Percentiles rank a stretch among this genome's conserved stretches.
These are phyloP conservation scores for Botrytis elliptica DNA, from an alignment of 2,329 filamentous ascomycete genomes.

Conservation along the genomic window DNA sequence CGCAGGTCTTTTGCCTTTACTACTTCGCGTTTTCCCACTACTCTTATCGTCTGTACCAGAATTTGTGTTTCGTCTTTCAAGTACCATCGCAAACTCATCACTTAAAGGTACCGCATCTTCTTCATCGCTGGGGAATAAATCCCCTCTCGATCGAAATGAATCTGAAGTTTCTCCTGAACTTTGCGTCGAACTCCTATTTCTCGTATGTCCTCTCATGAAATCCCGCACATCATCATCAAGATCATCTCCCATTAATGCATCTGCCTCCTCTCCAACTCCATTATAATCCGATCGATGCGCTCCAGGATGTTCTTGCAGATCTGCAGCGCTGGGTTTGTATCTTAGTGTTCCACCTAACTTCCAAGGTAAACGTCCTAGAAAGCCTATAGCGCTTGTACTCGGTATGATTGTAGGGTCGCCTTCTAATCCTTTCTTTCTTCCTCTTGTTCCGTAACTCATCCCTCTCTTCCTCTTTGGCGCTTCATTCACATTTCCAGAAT, in stretches of 20 bases:
- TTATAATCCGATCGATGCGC: constrained; percentile 44
- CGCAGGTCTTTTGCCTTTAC: constrained; percentile 55
- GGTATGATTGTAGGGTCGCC: constrained; percentile 85
- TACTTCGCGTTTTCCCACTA: constrained; percentile 62
- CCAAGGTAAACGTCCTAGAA: constrained; percentile 80
- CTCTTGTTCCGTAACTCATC: constrained; percentile 85
- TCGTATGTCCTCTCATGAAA: constrained; percentile 38
- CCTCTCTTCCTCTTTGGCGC: constrained; percentile 72
- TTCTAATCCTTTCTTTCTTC: constrained; percentile 56
- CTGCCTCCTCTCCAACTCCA: constrained; percentile 53
- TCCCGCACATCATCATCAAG: constrained; percentile 30
- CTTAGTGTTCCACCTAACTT: constrained; percentile 77
- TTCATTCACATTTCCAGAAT: constrained; percentile 47
- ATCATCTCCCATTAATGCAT: constrained; percentile 64
- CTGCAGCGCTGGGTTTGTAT: constrained; percentile 88
- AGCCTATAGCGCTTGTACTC: constrained; percentile 80
- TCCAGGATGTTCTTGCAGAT: constrained; percentile 82
- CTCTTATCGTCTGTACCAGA: constrained; percentile 64
- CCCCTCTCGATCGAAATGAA: constrained; percentile 82
- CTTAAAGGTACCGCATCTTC: constrained; percentile 88
- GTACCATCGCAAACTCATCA: constrained; percentile 84
- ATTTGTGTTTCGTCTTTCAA: constrained; percentile 67
- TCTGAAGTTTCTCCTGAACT: constrained; percentile 80
- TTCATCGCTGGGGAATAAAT: constrained; percentile 84
- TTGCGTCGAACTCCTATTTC: constrained; percentile 69